These are phyloP conservation scores for Fusarium fujikuroi DNA, from an alignment of 2,329 filamentous ascomycete species.

Conservation along the genomic window DNA sequence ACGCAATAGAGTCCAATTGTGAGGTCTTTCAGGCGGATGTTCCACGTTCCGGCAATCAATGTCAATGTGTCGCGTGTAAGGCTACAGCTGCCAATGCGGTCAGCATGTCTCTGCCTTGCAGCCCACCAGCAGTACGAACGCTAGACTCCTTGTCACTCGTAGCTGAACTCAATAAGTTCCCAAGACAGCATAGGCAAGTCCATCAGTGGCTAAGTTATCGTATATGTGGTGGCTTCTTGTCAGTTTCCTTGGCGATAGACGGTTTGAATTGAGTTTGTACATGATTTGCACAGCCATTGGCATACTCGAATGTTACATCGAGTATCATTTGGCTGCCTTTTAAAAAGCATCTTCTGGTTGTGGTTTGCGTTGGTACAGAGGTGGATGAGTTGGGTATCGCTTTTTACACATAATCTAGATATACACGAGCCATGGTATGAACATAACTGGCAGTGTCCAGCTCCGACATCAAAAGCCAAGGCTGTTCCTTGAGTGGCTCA, in stretches of 20 bases:
- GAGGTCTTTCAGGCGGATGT: constrained; percentile 9
- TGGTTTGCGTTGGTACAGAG: too few relatives aligned
- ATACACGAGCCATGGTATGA: neutral
- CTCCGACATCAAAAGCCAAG: neutral
- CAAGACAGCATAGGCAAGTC: neutral
- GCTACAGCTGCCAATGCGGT: constrained; percentile 3
- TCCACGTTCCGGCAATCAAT: constrained; percentile 9
- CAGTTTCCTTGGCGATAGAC: neutral
- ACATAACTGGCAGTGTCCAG: neutral
- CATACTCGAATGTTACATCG: too few relatives aligned
- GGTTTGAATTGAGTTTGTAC: too few relatives aligned
- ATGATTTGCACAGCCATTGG: neutral
- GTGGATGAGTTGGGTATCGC: too few relatives aligned
- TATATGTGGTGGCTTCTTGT: neutral
- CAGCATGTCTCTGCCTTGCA: constrained; percentile 3
- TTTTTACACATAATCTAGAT: too few relatives aligned
- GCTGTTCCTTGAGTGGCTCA: neutral
- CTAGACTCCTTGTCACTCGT: neutral
- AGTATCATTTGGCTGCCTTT: too few relatives aligned
- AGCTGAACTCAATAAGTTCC: neutral
- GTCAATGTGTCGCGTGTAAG: neutral
- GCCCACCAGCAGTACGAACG: neutral
- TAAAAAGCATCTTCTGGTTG: neutral
- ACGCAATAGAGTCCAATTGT: constrained; percentile 6
- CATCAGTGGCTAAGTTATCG: neutral